Conservation (phyloP, 768 basidiomycete genomes). For the Rhizopogon salebrosus region DNA sequence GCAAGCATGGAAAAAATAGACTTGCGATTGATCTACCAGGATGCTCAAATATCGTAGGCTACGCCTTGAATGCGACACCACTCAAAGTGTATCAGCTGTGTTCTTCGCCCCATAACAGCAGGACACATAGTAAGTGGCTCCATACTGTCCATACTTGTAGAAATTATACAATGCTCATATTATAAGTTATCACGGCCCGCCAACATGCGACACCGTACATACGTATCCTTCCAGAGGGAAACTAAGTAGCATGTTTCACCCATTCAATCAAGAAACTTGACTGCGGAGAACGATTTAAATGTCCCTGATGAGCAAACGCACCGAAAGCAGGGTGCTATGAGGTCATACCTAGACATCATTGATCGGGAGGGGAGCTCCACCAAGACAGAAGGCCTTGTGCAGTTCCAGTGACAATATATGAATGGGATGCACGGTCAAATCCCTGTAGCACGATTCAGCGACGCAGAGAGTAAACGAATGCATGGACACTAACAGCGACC, state of each 20-base stretch:
- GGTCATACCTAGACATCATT: not conserved
- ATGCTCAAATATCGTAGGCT: no score
- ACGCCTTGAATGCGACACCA: no score
- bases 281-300: not conserved
- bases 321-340: not conserved
- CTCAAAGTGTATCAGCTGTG: no score
- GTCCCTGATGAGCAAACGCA: not conserved
- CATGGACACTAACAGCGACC: constrained; percentile 26
- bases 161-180: constrained; percentile 18
- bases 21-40: no score
- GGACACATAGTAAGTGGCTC: no score
- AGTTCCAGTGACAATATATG: constrained; percentile 52
- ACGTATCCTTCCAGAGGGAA: constrained; percentile 15
- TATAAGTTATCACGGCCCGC: constrained; percentile 13
- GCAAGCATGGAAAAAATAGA: no score
- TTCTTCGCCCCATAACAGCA: no score
- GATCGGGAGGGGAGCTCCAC: constrained; percentile 39
- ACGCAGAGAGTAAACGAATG: constrained; percentile 15
- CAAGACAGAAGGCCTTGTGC: constrained; percentile 49
- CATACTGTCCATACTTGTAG: constrained; percentile 18
- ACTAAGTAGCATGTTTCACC: not conserved
- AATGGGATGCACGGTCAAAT: constrained; percentile 37
- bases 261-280: not conserved
- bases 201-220: constrained; percentile 26
- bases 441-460: constrained; percentile 28